A percentile compares a stretch with the other conserved stretches of the same genome.
Evolutionary conservation across 768 basidiomycete species (phyloP).

Genomic region (Fomitopsis serialis): DNA sequence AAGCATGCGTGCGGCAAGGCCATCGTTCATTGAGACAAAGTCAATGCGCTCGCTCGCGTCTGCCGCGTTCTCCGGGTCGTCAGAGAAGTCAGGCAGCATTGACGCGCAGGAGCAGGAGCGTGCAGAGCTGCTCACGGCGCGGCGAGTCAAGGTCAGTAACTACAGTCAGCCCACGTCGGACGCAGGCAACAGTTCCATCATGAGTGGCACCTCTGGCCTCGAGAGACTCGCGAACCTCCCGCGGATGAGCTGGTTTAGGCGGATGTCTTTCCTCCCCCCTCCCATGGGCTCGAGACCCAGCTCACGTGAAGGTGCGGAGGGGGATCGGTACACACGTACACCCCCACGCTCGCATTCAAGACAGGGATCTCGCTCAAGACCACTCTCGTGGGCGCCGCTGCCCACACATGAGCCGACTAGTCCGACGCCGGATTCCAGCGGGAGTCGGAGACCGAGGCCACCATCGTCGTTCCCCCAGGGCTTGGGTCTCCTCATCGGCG

Average conservation of each 20-base stretch:
- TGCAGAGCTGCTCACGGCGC: constrained; percentile 48
- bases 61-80: constrained; percentile 12
- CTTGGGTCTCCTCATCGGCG: constrained; percentile 7
- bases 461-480: constrained; percentile 8
- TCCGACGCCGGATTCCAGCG: background rate
- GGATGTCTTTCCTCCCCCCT: constrained; percentile 19
- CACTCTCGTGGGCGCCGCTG: constrained; percentile 12
- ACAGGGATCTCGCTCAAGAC: constrained; percentile 16
- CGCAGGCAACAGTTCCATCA: constrained; percentile 13
- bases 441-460: background rate
- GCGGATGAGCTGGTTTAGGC: constrained; percentile 58
- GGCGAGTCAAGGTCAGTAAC: constrained; percentile 35
- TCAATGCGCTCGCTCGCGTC: constrained; percentile 14
- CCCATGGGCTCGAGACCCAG: constrained; percentile 3
- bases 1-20: constrained; percentile 7
- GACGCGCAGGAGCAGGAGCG: constrained; percentile 29
- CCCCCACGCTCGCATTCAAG: constrained; percentile 20
- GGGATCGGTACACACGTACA: constrained; percentile 21
- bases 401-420: constrained; percentile 2
- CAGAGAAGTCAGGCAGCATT: constrained; percentile 18
- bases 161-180: constrained; percentile 13
- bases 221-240: constrained; percentile 39
- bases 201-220: constrained; percentile 34
- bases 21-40: constrained; percentile 24
- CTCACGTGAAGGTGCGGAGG: constrained; percentile 1